Evolutionary conservation across 495 filamentous ascomycete species (phyloP).

Genomic region (Hypomontagnella monticulosa): DNA sequence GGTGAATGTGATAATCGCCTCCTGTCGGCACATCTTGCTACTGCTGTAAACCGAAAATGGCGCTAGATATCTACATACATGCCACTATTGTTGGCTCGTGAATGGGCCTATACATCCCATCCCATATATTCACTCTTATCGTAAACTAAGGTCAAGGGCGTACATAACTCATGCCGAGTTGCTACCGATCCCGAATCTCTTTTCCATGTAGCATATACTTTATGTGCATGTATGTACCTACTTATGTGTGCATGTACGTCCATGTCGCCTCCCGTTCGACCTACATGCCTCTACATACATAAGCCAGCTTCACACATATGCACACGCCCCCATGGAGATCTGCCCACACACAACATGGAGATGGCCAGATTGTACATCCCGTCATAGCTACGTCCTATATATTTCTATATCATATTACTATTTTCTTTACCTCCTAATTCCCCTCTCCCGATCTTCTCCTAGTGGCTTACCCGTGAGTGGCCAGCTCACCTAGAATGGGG

Average conservation of each 20-base stretch:
- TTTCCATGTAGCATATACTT: neutral
- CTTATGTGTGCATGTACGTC: no score
- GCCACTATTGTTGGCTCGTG: neutral
- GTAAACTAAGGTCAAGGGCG: neutral
- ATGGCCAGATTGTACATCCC: conserved; percentile 43
- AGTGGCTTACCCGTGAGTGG: conserved; percentile 8
- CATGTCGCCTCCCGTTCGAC: no score
- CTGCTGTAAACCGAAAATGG: neutral
- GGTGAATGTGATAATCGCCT: conserved; percentile 35
- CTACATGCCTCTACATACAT: neutral
- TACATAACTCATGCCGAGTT: neutral
- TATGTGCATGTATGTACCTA: no score
- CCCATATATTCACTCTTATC: no score
- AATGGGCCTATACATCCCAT: conserved; percentile 7
- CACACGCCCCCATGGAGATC: conserved; percentile 37
- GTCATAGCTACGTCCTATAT: conserved; percentile 37
- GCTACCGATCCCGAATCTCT: conserved; percentile 1
- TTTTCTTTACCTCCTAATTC: conserved; percentile 30
- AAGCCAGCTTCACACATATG: conserved; percentile 19
- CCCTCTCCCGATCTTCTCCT: conserved; percentile 33
- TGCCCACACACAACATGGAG: conserved; percentile 38
- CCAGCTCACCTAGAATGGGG: conserved; percentile 25
- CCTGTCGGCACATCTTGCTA: conserved; percentile 22
- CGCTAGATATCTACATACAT: no score
- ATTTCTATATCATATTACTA: conserved; percentile 34